Evolutionary conservation across 1,139 yeast genomes (phyloP).

Genomic region (Lodderomyces theae): DNA sequence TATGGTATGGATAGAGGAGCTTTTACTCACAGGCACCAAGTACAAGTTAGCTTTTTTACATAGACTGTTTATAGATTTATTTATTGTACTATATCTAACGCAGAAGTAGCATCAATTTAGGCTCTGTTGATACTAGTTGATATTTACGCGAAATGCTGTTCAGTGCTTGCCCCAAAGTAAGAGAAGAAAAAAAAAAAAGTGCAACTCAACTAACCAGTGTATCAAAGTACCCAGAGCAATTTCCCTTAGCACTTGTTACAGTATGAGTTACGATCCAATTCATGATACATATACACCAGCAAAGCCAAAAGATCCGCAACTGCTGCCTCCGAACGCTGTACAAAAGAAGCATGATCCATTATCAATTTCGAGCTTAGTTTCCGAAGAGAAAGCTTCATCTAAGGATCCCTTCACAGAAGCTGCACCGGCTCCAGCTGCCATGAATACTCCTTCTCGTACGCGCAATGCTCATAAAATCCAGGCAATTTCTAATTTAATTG

Average conservation of each 20-base stretch:
- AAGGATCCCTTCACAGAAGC: conserved; percentile 10
- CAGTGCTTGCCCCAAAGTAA: no score
- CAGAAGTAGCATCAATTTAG: no score
- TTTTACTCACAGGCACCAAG: neutral
- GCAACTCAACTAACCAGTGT: neutral
- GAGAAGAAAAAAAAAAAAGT: no score
- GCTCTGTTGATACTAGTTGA: no score
- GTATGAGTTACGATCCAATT: conserved; percentile 34
- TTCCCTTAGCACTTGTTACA: neutral
- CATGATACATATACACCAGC: conserved; percentile 25
- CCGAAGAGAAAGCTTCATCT: conserved; percentile 4
- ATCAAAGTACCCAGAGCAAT: neutral
- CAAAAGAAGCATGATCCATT: conserved; percentile 9
- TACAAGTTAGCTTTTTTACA: neutral
- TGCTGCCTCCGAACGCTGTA: conserved; percentile 8
- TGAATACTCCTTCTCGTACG: conserved; percentile 15
- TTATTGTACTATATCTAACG: neutral
- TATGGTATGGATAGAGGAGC: conserved; percentile 19
- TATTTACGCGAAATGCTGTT: no score
- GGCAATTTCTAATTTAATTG: conserved; percentile 9
- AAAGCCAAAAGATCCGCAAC: conserved; percentile 6
- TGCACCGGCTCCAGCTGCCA: conserved; percentile 10
- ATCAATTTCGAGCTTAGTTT: conserved; percentile 15
- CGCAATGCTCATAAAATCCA: conserved; percentile 4
- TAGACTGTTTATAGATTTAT: neutral